Evolutionary conservation across 805 yeast species (phyloP).

Genomic region (Starmera quercuum): DNA sequence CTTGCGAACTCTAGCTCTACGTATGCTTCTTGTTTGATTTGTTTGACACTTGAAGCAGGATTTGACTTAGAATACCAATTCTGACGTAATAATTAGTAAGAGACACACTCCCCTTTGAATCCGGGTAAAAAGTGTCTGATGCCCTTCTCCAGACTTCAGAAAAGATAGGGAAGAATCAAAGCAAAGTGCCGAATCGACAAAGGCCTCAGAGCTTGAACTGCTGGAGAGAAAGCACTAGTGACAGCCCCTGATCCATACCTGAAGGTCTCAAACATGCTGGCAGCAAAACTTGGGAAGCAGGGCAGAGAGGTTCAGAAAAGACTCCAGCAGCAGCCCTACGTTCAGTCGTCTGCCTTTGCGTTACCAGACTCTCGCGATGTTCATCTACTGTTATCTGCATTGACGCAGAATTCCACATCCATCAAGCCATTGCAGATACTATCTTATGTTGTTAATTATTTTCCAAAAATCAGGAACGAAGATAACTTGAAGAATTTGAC

Average conservation of each 20-base stretch:
- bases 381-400: conserved; percentile 16
- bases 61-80: not conserved
- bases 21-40: not conserved
- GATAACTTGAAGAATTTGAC: conserved; percentile 31
- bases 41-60: not conserved
- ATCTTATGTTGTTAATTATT: conserved; percentile 35
- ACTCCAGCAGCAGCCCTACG: conserved; percentile 25
- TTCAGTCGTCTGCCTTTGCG: conserved; percentile 7
- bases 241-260: no score
- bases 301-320: conserved; percentile 16
- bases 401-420: conserved; percentile 3
- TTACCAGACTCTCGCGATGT: conserved; percentile 14
- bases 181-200: conserved; percentile 12
- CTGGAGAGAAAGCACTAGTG: no score
- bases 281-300: conserved; percentile 22
- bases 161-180: not conserved
- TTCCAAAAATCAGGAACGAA: conserved; percentile 37
- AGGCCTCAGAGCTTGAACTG: no score
- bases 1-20: no score
- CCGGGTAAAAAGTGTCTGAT: no score
- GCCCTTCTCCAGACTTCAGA: not conserved
- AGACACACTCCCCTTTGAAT: no score
- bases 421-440: conserved; percentile 13
- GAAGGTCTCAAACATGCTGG: no score
- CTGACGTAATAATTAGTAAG: not conserved